Conservation (phyloP, 495 filamentous ascomycete genomes). For the Platismatia glauca region DNA sequence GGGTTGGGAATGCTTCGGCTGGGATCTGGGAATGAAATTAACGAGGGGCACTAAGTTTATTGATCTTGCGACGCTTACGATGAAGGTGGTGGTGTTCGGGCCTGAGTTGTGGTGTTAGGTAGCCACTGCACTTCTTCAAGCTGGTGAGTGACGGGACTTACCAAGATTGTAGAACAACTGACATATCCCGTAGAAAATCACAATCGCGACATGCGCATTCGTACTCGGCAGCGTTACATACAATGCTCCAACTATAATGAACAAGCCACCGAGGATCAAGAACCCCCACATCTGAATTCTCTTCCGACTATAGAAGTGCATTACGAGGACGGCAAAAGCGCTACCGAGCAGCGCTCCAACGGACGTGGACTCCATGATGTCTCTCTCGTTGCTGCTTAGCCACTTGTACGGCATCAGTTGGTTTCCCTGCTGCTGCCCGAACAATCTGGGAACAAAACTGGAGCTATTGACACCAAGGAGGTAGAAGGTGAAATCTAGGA, state of each 20-base stretch:
- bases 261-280: slow-evolving; percentile 37
- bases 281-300: slow-evolving; percentile 42
- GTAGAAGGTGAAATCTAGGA: slow-evolving; percentile 50
- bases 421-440: slow-evolving; percentile 30
- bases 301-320: slow-evolving; percentile 40
- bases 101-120: not conserved
- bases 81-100: slow-evolving; percentile 54
- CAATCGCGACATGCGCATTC: slow-evolving; percentile 35
- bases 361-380: slow-evolving; percentile 28
- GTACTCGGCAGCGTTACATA: slow-evolving; percentile 33
- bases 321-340: slow-evolving; percentile 36
- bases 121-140: not conserved
- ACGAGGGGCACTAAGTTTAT: too few species aligned
- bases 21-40: slow-evolving; percentile 32
- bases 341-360: slow-evolving; percentile 41
- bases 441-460: slow-evolving; percentile 24
- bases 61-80: slow-evolving; percentile 26
- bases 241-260: slow-evolving; percentile 42
- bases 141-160: slow-evolving; percentile 7
- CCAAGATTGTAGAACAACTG: slow-evolving; percentile 60
- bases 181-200: slow-evolving; percentile 49
- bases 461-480: slow-evolving; percentile 43
- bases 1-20: slow-evolving; percentile 53
- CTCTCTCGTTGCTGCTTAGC: slow-evolving; percentile 29
- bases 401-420: slow-evolving; percentile 22